These are phyloP conservation scores for Pleurotus citrinopileatus DNA, from an alignment of 768 basidiomycete genomes.

Conservation along the genomic window DNA sequence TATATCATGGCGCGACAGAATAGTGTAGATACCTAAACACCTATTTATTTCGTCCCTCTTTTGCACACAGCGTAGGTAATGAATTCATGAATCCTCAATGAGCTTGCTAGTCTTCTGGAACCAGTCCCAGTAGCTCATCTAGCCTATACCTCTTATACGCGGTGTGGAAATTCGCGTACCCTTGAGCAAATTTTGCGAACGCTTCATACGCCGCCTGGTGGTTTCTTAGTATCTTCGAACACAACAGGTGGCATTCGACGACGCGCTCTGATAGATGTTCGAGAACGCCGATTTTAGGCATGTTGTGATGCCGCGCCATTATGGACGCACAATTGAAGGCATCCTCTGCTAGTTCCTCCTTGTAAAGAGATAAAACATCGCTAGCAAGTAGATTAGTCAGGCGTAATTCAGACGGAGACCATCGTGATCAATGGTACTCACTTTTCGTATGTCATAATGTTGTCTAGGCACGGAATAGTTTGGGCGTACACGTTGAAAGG, in stretches of 20 bases:
- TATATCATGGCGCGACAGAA: too few relatives aligned
- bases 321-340: constrained; percentile 3
- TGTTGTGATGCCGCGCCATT: background rate
- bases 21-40: too few relatives aligned
- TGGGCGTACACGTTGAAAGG: constrained; percentile 1
- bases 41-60: too few relatives aligned
- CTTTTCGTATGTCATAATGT: background rate
- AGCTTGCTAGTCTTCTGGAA: too few relatives aligned
- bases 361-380: constrained; percentile 7
- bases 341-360: constrained; percentile 6
- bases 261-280: background rate
- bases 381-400: background rate
- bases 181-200: background rate
- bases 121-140: background rate
- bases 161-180: background rate
- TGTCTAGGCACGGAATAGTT: background rate
- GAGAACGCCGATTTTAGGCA: constrained; percentile 1
- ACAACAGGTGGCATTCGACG: background rate
- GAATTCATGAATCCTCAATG: too few relatives aligned
- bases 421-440: background rate
- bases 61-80: too few relatives aligned
- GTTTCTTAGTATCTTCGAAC: background rate
- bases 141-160: background rate
- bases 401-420: too few relatives aligned
- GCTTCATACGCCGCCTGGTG: too few relatives aligned